Percentiles rank a stretch among this genome's conserved stretches.
These are phyloP conservation scores for Dryadomyces quercus-mongolicae DNA, from an alignment of 2,329 filamentous ascomycete species.

Conservation along the genomic window DNA sequence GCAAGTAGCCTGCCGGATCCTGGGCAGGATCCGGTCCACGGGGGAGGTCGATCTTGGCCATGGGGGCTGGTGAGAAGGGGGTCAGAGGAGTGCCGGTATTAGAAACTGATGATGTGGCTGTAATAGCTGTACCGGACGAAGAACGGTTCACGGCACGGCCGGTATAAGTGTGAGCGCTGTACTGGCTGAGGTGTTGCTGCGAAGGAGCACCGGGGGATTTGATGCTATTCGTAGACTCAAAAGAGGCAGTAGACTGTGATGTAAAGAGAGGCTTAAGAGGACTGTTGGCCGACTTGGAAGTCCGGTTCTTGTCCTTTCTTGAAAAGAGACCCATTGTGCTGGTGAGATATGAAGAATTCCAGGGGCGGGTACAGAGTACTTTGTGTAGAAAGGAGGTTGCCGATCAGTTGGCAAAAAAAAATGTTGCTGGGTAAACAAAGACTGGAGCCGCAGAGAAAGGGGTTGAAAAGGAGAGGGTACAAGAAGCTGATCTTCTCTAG, in stretches of 20 bases:
- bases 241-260: conserved; percentile 36
- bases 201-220: conserved; percentile 21
- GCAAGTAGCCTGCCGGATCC: conserved; percentile 81
- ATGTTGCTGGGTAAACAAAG: neutral
- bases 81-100: conserved; percentile 34
- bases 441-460: neutral
- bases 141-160: conserved; percentile 32
- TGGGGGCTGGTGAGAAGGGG: conserved; percentile 37
- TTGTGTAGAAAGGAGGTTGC: neutral
- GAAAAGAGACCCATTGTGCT: conserved; percentile 42
- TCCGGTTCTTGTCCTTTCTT: conserved; percentile 40
- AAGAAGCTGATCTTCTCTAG: neutral
- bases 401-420: neutral
- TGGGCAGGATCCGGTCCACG: conserved; percentile 76
- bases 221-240: conserved; percentile 38
- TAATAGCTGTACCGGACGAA: conserved; percentile 34
- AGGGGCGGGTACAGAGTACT: neutral
- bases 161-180: conserved; percentile 19
- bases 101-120: conserved; percentile 8
- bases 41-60: conserved; percentile 70
- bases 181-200: conserved; percentile 10
- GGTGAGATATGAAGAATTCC: neutral
- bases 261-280: conserved; percentile 23
- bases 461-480: neutral
- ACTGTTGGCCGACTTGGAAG: conserved; percentile 21